These are phyloP conservation scores for Solanum chmielewskii DNA, from an alignment of 257 asterid genomes.

Conservation along the genomic window DNA sequence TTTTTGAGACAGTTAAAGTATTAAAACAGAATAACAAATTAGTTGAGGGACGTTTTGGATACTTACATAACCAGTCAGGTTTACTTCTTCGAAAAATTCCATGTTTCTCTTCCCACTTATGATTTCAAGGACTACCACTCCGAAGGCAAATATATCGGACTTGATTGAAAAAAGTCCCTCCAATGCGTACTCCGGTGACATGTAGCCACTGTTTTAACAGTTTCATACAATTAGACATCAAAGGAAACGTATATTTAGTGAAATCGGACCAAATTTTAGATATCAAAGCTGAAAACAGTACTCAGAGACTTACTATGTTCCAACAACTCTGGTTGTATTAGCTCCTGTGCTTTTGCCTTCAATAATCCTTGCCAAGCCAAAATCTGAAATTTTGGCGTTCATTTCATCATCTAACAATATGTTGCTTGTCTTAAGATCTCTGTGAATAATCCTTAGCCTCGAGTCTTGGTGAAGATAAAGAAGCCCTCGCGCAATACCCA, in stretches of 20 bases:
- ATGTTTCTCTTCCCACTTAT: conserved; percentile 15
- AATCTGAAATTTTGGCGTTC: conserved; percentile 7
- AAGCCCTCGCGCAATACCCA: conserved; percentile 1
- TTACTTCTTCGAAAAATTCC: conserved; percentile 5
- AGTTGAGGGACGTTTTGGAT: neutral
- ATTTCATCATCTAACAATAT: conserved; percentile 1
- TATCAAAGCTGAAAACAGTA: neutral
- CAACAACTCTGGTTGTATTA: neutral
- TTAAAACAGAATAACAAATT: neutral
- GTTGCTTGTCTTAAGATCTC: conserved; percentile 7
- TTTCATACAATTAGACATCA: neutral
- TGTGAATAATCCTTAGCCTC: conserved; percentile 3
- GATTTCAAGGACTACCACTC: conserved; percentile 19
- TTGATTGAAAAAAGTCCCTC: conserved; percentile 15
- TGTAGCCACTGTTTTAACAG: conserved; percentile 7
- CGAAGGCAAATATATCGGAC: conserved; percentile 16
- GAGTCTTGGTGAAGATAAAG: conserved; percentile 12
- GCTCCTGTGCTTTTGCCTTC: conserved; percentile 1
- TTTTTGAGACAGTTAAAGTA: neutral
- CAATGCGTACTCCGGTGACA: conserved; percentile 21
- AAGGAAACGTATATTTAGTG: neutral
- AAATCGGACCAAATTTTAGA: neutral
- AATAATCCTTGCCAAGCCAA: conserved; percentile 6
- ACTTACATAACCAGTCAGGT: conserved; percentile 21
- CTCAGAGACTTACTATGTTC: conserved; percentile 5